Evolutionary conservation across 176 grass and related monocot genomes (phyloP).

Genomic region (Ensete ventricosum): DNA sequence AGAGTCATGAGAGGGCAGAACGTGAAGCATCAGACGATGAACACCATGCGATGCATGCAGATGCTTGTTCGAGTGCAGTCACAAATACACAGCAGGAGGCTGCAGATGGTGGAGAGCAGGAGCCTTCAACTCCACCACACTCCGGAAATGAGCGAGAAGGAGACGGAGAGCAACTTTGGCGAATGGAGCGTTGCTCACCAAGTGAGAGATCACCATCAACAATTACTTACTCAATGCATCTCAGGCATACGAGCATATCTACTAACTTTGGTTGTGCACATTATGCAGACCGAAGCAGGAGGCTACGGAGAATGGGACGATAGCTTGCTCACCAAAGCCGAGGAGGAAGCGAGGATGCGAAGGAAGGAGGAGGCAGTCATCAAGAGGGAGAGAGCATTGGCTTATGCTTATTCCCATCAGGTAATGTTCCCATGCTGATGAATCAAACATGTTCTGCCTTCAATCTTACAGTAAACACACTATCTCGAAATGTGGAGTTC

Average conservation of each 20-base stretch:
- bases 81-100: slow-evolving; percentile 61
- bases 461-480: background rate
- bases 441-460: too few relatives aligned
- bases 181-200: slow-evolving; percentile 19
- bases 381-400: slow-evolving; percentile 78
- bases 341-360: slow-evolving; percentile 44
- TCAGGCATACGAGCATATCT: background rate
- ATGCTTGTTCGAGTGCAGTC: slow-evolving; percentile 73
- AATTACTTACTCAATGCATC: background rate
- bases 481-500: background rate
- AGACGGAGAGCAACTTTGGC: slow-evolving; percentile 21
- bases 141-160: slow-evolving; percentile 21
- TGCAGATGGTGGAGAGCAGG: slow-evolving; percentile 76
- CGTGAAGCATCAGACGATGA: slow-evolving; percentile 66
- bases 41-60: slow-evolving; percentile 85
- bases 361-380: slow-evolving; percentile 76
- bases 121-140: slow-evolving; percentile 29
- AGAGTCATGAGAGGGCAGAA: slow-evolving; percentile 48
- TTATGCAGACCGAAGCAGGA: slow-evolving; percentile 9
- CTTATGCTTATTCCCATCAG: slow-evolving; percentile 94
- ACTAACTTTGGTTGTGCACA: background rate
- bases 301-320: slow-evolving; percentile 47
- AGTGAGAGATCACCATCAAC: slow-evolving; percentile 1
- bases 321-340: slow-evolving; percentile 55
- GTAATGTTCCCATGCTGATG: slow-evolving; percentile 21